Conservation (phyloP, 2,329 filamentous ascomycete genomes). For the Fonsecaea pedrosoi region DNA sequence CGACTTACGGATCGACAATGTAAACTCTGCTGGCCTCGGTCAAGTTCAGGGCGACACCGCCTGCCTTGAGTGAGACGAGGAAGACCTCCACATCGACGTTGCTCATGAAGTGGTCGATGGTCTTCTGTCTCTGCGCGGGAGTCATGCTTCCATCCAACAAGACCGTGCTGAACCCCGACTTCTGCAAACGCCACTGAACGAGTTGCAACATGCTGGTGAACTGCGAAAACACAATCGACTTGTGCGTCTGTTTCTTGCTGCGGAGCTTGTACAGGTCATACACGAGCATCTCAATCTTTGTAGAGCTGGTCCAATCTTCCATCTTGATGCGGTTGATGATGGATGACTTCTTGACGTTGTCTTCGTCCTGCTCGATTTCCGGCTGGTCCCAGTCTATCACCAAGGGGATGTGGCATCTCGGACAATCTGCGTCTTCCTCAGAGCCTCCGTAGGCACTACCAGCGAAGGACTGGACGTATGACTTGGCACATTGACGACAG, state of each 20-base stretch:
- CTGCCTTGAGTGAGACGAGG: constrained; percentile 92
- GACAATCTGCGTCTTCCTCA: constrained; percentile 67
- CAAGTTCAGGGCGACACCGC: constrained; percentile 91
- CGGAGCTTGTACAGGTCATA: constrained; percentile 92
- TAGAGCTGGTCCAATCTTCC: constrained; percentile 98
- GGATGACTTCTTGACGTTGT: constrained; percentile 86
- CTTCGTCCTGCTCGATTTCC: constrained; percentile 90
- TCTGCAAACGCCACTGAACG: constrained; percentile 93
- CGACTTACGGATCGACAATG: constrained; percentile 88
- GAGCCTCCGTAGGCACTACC: constrained; percentile 46
- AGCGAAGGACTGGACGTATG: constrained; percentile 79
- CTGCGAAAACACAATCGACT: constrained; percentile 96
- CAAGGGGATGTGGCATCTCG: constrained; percentile 87
- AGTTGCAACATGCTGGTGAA: constrained; percentile 98
- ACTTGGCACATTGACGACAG: constrained; percentile 79
- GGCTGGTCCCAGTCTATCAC: constrained; percentile 93
- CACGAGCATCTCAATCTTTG: constrained; percentile 95
- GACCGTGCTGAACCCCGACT: constrained; percentile 96
- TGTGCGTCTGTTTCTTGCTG: constrained; percentile 90
- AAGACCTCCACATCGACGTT: constrained; percentile 95
- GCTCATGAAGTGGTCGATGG: constrained; percentile 95
- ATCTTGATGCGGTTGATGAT: constrained; percentile 99
- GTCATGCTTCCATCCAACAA: constrained; percentile 99
- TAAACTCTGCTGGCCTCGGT: constrained; percentile 95
- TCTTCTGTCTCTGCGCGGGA: constrained; percentile 87